phyloP scores from a whole-genome alignment of 208 protist species.

The Balamuthia mandrillaris region DNA sequence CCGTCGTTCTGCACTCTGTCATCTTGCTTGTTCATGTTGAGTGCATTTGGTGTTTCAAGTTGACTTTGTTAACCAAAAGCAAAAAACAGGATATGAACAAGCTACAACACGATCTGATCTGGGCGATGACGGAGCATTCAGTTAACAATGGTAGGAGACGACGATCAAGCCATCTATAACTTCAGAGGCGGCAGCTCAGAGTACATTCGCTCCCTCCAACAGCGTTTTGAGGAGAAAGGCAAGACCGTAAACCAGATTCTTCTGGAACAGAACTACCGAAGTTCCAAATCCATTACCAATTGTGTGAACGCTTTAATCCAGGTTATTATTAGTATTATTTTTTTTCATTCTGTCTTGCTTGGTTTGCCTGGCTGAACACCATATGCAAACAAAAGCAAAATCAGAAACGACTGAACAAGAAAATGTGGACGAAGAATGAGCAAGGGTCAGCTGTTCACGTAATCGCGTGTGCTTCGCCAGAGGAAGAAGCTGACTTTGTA shows the following conservation, averaged over 20 bases:
- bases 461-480: neutral
- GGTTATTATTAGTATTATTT: neutral
- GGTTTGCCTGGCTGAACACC: neutral
- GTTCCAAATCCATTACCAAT: neutral
- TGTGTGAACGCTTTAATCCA: neutral
- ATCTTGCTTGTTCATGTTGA: too few species aligned
- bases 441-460: neutral
- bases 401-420: neutral
- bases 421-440: neutral
- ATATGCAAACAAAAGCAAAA: neutral
- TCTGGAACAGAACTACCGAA: neutral
- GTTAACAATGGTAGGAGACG: neutral
- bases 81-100: neutral
- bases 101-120: neutral
- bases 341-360: neutral
- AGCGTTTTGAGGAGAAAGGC: too few species aligned
- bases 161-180: conserved; percentile 2
- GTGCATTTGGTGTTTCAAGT: neutral
- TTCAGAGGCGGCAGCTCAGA: too few species aligned
- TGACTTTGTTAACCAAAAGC: neutral
- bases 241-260: neutral
- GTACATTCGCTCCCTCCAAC: too few species aligned
- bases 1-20: too few species aligned
- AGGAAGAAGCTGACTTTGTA: neutral
- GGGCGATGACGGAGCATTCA: neutral